Percentiles rank a stretch among this genome's conserved stretches.
phyloP scores from a whole-genome alignment of 2,329 filamentous ascomycete species.

The Berkeleyomyces basicola region DNA sequence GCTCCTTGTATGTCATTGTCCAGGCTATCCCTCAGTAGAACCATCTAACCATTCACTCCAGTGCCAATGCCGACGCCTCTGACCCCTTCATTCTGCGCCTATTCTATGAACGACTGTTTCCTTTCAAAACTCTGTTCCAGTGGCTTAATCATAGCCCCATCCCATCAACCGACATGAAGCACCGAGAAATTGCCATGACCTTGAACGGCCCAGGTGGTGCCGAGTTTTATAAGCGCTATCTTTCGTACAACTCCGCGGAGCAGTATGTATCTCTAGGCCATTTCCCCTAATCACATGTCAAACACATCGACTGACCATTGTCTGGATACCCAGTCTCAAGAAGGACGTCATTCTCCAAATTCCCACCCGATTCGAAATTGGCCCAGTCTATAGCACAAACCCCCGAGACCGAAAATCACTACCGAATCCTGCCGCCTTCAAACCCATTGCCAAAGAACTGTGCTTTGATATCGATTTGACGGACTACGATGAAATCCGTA shows the following conservation, averaged over 20 bases:
- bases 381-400: slow-evolving; percentile 89
- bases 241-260: slow-evolving; percentile 43
- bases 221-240: slow-evolving; percentile 83
- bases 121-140: slow-evolving; percentile 86
- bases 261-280: slow-evolving; percentile 23
- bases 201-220: slow-evolving; percentile 43
- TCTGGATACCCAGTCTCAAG: slow-evolving; percentile 41
- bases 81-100: slow-evolving; percentile 55
- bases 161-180: slow-evolving; percentile 72
- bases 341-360: slow-evolving; percentile 82
- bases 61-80: slow-evolving; percentile 12
- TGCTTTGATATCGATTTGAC: slow-evolving; percentile 99
- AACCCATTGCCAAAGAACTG: slow-evolving; percentile 77
- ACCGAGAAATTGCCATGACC: slow-evolving; percentile 92
- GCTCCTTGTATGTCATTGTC: slow-evolving; percentile 6
- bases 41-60: not conserved
- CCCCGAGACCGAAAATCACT: slow-evolving; percentile 84
- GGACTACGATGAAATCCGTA: slow-evolving; percentile 93
- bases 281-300: not conserved
- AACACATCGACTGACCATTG: slow-evolving; percentile 11
- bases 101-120: slow-evolving; percentile 92
- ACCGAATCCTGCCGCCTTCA: slow-evolving; percentile 65
- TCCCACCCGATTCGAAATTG: slow-evolving; percentile 92
- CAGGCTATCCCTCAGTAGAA: not conserved
- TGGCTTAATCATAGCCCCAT: slow-evolving; percentile 91